Evolutionary conservation across 73 alveolate genomes (phyloP).

Genomic region (Symbiodinium pilosum): DNA sequence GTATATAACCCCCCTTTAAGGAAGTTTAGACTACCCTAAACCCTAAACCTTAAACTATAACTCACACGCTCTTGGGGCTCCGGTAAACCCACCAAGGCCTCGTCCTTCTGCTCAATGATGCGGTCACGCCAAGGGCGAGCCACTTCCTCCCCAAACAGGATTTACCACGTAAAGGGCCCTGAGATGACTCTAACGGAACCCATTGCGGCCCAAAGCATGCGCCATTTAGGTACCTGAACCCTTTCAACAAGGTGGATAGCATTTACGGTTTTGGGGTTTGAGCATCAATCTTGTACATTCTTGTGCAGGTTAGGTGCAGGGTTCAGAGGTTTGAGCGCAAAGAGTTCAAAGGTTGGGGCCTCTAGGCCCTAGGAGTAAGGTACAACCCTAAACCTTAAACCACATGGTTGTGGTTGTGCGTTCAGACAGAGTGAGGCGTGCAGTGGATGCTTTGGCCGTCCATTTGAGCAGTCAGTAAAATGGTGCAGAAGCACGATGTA

Average conservation of each 20-base stretch:
- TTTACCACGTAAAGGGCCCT: not conserved
- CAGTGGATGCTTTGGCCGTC: no score
- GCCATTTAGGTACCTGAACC: not conserved
- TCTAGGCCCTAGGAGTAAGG: not conserved
- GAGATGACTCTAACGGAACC: not conserved
- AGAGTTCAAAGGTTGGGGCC: not conserved
- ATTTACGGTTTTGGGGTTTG: not conserved
- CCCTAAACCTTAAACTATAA: not conserved
- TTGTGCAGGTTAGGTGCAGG: not conserved
- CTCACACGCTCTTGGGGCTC: no score
- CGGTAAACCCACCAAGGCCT: not conserved
- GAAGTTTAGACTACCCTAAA: no score
- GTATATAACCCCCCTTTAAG: no score
- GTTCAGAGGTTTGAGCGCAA: not conserved
- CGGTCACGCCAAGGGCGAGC: conserved; percentile 10
- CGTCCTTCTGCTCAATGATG: not conserved
- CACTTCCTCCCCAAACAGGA: not conserved
- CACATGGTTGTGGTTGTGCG: no score
- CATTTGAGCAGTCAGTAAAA: no score
- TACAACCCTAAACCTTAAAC: not conserved
- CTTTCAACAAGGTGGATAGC: not conserved
- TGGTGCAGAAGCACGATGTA: no score
- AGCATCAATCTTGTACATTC: not conserved
- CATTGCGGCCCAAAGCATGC: not conserved
- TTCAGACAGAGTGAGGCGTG: no score